A percentile compares a stretch with the other conserved stretches of the same genome.
Conservation (phyloP, 495 filamentous ascomycete species). For the Delitschia confertaspora region DNA sequence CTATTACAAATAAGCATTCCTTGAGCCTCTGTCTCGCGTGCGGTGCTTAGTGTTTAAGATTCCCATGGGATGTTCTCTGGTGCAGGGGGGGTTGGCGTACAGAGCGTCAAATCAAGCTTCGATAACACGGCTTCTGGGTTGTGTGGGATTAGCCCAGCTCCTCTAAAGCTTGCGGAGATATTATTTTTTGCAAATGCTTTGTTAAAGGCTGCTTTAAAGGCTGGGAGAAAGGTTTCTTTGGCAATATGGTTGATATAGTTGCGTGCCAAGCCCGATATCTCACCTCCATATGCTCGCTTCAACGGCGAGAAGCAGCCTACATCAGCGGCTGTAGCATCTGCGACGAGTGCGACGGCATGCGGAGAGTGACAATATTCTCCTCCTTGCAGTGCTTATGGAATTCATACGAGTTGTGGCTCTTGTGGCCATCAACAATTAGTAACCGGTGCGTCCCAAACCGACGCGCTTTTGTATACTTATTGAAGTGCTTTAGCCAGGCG, state of each 20-base stretch:
- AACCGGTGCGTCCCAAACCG: not conserved
- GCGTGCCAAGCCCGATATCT: constrained; percentile 9
- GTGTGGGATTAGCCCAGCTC: constrained; percentile 18
- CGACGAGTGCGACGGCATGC: constrained; percentile 25
- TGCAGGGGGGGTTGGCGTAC: constrained; percentile 1
- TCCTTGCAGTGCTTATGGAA: constrained; percentile 6
- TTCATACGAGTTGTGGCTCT: constrained; percentile 5
- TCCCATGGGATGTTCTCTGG: not conserved
- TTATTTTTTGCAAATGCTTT: constrained; percentile 2
- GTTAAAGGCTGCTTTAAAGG: constrained; percentile 12
- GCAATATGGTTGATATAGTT: constrained; percentile 11
- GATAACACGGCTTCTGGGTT: constrained; percentile 10
- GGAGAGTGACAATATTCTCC: constrained; percentile 18
- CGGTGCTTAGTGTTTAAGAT: constrained; percentile 12
- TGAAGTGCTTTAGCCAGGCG: constrained; percentile 13
- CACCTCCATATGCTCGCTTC: constrained; percentile 16
- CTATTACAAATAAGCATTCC: constrained; percentile 8
- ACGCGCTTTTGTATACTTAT: constrained; percentile 5
- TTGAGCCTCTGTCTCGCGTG: constrained; percentile 6
- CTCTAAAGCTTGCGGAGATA: constrained; percentile 20
- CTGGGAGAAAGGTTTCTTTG: constrained; percentile 12
- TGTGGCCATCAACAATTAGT: constrained; percentile 10
- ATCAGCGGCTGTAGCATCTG: constrained; percentile 28
- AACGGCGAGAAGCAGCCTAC: constrained; percentile 23
- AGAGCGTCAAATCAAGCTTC: constrained; percentile 3